phyloP scores from a whole-genome alignment of 208 protist genomes.

The Leishmania braziliensis region DNA sequence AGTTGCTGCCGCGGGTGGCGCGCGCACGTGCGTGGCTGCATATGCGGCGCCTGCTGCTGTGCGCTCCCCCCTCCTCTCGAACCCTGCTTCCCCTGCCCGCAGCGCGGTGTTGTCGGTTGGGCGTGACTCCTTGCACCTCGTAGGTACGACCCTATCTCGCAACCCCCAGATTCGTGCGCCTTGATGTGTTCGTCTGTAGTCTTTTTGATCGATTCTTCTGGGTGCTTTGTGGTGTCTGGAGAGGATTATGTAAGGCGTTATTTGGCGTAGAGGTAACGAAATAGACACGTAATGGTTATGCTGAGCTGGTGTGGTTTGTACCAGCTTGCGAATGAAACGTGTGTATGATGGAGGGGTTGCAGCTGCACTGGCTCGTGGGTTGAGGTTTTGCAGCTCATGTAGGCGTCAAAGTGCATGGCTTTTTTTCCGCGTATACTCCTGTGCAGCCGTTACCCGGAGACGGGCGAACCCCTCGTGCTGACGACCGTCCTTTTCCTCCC shows the following conservation, averaged over 20 bases:
- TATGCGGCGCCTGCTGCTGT: background rate
- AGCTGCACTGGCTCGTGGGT: no score
- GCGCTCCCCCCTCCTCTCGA: background rate
- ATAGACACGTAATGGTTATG: no score
- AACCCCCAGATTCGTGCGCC: slow-evolving; percentile 32
- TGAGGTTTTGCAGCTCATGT: background rate
- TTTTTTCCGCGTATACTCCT: no score
- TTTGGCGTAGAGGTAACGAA: no score
- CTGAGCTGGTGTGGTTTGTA: rapidly evolving
- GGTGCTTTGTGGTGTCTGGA: background rate
- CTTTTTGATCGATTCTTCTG: no score
- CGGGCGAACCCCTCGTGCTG: no score
- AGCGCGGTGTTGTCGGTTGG: slow-evolving; percentile 54
- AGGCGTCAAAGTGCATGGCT: background rate
- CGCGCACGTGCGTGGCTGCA: background rate
- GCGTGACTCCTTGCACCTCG: slow-evolving; percentile 20
- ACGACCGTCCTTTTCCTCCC: no score
- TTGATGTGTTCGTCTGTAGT: no score
- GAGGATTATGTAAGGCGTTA: background rate
- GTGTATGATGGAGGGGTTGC: no score
- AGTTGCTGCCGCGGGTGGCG: slow-evolving; percentile 14
- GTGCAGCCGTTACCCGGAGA: no score
- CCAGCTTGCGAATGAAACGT: no score
- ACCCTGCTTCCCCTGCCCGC: background rate
- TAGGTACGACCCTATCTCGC: slow-evolving; percentile 45